Percentiles rank a stretch among this genome's conserved stretches.
Conservation (phyloP, 345 rosid genomes). For the Citrus inodora region DNA sequence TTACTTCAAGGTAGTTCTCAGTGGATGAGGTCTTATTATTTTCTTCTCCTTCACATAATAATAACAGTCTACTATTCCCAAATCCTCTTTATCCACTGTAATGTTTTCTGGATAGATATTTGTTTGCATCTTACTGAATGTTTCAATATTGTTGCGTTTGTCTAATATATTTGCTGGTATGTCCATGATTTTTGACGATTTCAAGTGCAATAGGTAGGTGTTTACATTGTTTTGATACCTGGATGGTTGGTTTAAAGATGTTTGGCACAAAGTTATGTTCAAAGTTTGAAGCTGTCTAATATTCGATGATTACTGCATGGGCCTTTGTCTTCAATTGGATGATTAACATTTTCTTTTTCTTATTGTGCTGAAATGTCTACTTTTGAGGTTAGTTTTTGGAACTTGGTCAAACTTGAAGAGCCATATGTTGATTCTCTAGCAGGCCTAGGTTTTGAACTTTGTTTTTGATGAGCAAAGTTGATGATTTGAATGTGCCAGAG, state of each 20-base stretch:
- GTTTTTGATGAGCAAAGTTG: not conserved
- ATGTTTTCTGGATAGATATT: not conserved
- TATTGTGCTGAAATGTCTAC: not conserved
- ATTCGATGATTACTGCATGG: not conserved
- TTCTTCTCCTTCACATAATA: not conserved
- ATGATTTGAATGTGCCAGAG: not conserved
- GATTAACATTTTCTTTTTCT: not conserved
- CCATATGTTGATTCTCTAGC: not conserved
- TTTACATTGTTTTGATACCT: not conserved
- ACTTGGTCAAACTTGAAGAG: not conserved
- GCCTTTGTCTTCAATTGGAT: not conserved
- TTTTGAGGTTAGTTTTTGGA: not conserved
- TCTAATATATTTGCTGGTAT: not conserved
- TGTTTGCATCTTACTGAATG: not conserved
- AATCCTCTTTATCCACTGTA: not conserved
- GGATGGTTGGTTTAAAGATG: not conserved
- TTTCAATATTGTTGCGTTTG: not conserved
- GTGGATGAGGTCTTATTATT: not conserved
- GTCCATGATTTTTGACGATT: not conserved
- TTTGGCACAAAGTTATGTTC: not conserved
- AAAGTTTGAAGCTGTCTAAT: not conserved
- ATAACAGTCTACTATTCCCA: not conserved
- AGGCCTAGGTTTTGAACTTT: not conserved
- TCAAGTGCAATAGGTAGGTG: not conserved
- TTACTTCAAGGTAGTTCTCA: conserved; percentile 78